phyloP scores from a whole-genome alignment of 805 yeast genomes.

The Starmerella bacillaris region DNA sequence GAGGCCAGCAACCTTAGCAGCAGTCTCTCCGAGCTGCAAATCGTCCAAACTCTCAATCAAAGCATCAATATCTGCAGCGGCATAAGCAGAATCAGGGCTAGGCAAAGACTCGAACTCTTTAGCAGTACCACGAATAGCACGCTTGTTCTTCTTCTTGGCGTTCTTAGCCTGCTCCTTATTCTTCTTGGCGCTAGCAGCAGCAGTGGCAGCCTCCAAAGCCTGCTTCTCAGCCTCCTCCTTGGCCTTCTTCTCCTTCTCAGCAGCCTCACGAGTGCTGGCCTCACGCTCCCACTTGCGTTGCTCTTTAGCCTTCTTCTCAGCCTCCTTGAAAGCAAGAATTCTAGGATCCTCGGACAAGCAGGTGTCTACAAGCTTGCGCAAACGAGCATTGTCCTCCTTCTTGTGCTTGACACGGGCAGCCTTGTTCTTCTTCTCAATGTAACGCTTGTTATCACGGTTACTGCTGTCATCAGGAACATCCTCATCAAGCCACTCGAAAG shows the following conservation, averaged over 20 bases:
- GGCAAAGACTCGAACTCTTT: constrained; percentile 55
- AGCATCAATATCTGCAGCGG: constrained; percentile 49
- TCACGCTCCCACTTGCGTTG: constrained; percentile 93
- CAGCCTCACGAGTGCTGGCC: constrained; percentile 93
- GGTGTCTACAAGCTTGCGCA: constrained; percentile 70
- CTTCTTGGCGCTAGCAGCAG: constrained; percentile 49
- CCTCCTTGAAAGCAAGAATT: constrained; percentile 80
- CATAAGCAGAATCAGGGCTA: constrained; percentile 34
- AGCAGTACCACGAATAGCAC: constrained; percentile 61
- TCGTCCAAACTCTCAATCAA: constrained; percentile 71
- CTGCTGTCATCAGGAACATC: constrained; percentile 98
- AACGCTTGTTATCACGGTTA: constrained; percentile 98
- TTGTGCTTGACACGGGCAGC: constrained; percentile 93
- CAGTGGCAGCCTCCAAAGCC: constrained; percentile 54
- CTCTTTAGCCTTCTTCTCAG: constrained; percentile 87
- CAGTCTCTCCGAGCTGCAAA: constrained; percentile 54
- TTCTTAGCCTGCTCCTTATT: constrained; percentile 83
- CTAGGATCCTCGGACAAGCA: constrained; percentile 88
- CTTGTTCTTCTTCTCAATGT: constrained; percentile 91
- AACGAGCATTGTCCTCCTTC: constrained; percentile 88
- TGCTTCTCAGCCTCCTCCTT: constrained; percentile 70
- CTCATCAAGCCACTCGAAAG: constrained; percentile 94
- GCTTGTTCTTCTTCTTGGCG: constrained; percentile 90
- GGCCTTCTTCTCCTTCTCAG: constrained; percentile 78
- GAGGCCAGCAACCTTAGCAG: constrained; percentile 46